A percentile compares a stretch with the other conserved stretches of the same genome.
These are phyloP conservation scores for Penicillium rolfsii DNA, from an alignment of 2,329 filamentous ascomycete genomes.

Conservation along the genomic window DNA sequence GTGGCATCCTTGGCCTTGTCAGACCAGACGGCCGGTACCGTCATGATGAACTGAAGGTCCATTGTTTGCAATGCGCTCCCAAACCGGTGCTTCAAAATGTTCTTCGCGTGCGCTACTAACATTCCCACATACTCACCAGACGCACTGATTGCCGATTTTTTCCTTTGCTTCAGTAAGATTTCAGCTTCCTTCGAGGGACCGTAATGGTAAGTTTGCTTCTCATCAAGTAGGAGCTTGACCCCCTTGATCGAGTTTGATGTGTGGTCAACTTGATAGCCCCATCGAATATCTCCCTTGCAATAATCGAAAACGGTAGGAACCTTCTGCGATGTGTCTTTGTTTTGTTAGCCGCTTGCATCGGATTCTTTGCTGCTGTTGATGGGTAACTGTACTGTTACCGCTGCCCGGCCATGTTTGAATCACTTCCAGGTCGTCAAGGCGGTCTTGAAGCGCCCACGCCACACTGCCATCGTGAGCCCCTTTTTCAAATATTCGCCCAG, in stretches of 20 bases:
- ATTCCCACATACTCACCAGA: constrained; percentile 17
- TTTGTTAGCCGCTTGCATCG: not conserved
- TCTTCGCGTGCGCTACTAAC: constrained; percentile 10
- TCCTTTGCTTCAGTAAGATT: not conserved
- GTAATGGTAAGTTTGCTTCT: constrained; percentile 12
- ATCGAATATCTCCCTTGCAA: constrained; percentile 14
- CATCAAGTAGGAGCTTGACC: constrained; percentile 24
- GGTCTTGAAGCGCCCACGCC: constrained; percentile 26
- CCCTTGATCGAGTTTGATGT: constrained; percentile 32
- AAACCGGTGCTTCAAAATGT: constrained; percentile 17
- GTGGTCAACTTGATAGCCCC: constrained; percentile 31
- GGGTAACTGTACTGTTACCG: constrained; percentile 25
- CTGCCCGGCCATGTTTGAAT: constrained; percentile 32
- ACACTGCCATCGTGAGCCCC: constrained; percentile 12
- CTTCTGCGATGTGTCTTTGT: constrained; percentile 28
- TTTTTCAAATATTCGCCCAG: not conserved
- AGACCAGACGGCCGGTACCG: constrained; percentile 41
- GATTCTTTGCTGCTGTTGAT: not conserved
- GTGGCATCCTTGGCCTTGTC: constrained; percentile 40
- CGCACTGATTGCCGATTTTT: constrained; percentile 7
- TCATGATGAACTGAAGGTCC: constrained; percentile 32
- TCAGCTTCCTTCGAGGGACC: constrained; percentile 12
- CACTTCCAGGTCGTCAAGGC: constrained; percentile 25
- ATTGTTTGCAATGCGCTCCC: constrained; percentile 16
- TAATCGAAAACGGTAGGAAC: constrained; percentile 26